A percentile compares a stretch with the other conserved stretches of the same genome.
Evolutionary conservation across 2,329 filamentous ascomycete species (phyloP).

Genomic region (Leptosphaerulina australis): DNA sequence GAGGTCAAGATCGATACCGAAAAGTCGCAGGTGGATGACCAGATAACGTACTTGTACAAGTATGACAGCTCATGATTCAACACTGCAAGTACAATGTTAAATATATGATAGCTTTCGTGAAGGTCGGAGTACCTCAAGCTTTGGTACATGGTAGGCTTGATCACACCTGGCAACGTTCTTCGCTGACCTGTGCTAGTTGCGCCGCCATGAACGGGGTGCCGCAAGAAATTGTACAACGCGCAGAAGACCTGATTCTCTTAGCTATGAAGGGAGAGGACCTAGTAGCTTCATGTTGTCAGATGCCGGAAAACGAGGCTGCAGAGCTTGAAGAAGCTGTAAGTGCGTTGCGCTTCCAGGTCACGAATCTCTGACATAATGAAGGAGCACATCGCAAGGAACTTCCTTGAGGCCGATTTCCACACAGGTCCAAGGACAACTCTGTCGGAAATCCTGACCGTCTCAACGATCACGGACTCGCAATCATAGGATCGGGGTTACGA

Average conservation of each 20-base stretch:
- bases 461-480: slow-evolving; percentile 16
- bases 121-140: slow-evolving; percentile 79
- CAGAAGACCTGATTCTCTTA: slow-evolving; percentile 73
- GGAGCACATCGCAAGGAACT: slow-evolving; percentile 53
- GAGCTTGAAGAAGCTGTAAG: slow-evolving; percentile 70
- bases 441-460: slow-evolving; percentile 44
- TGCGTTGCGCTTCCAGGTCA: slow-evolving; percentile 7
- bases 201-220: slow-evolving; percentile 87
- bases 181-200: slow-evolving; percentile 58
- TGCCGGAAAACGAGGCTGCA: slow-evolving; percentile 68
- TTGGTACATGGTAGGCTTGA: slow-evolving; percentile 67
- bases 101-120: slow-evolving; percentile 51
- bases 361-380: slow-evolving; percentile 16
- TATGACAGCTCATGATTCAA: slow-evolving; percentile 28
- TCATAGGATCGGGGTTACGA: not conserved
- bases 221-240: slow-evolving; percentile 71
- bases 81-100: slow-evolving; percentile 17
- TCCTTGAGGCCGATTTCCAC: slow-evolving; percentile 49
- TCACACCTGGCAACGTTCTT: no score
- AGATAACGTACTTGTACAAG: slow-evolving; percentile 77
- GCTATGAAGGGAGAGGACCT: slow-evolving; percentile 77
- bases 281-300: slow-evolving; percentile 69
- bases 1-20: slow-evolving; percentile 66
- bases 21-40: slow-evolving; percentile 61
- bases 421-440: slow-evolving; percentile 45